These are phyloP conservation scores for Panaeolus cyanescens DNA, from an alignment of 768 basidiomycete species.

Conservation along the genomic window DNA sequence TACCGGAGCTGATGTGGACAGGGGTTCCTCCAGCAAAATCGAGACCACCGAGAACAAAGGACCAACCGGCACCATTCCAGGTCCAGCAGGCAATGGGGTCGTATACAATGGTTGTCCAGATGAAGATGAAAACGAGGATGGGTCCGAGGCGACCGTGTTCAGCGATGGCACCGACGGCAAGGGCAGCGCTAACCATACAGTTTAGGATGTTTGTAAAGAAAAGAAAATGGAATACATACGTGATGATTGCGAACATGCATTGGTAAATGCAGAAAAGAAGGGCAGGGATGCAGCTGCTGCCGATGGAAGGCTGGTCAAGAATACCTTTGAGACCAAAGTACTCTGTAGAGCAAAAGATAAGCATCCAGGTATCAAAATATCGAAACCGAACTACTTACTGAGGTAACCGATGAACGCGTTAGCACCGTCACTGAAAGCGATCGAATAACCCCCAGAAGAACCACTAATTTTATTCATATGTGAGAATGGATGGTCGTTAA, in stretches of 20 bases:
- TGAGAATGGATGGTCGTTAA: background rate
- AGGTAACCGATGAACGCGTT: constrained; percentile 84
- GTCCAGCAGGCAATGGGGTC: constrained; percentile 97
- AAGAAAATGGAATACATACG: constrained; percentile 46
- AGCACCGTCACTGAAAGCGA: constrained; percentile 84
- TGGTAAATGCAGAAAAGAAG: constrained; percentile 86
- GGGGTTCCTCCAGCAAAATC: constrained; percentile 97
- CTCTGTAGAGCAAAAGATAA: constrained; percentile 35
- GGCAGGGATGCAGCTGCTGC: constrained; percentile 68
- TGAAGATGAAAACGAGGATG: constrained; percentile 84
- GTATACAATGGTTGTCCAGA: constrained; percentile 89
- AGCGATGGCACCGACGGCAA: constrained; percentile 91
- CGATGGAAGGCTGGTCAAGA: constrained; percentile 72
- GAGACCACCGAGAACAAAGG: constrained; percentile 76
- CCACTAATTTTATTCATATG: constrained; percentile 58
- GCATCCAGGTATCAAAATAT: background rate
- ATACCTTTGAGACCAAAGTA: constrained; percentile 87
- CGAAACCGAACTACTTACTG: constrained; percentile 43
- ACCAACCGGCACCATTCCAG: constrained; percentile 85
- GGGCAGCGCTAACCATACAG: constrained; percentile 61
- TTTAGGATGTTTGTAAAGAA: no score
- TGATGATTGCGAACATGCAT: constrained; percentile 89
- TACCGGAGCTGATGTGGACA: constrained; percentile 94
- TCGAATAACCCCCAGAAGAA: constrained; percentile 97
- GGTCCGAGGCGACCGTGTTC: constrained; percentile 89